Evolutionary conservation across 768 basidiomycete species (phyloP), one percentile per base, ranked within the genome.

Genomic region (Panellus pusillus): DNA sequence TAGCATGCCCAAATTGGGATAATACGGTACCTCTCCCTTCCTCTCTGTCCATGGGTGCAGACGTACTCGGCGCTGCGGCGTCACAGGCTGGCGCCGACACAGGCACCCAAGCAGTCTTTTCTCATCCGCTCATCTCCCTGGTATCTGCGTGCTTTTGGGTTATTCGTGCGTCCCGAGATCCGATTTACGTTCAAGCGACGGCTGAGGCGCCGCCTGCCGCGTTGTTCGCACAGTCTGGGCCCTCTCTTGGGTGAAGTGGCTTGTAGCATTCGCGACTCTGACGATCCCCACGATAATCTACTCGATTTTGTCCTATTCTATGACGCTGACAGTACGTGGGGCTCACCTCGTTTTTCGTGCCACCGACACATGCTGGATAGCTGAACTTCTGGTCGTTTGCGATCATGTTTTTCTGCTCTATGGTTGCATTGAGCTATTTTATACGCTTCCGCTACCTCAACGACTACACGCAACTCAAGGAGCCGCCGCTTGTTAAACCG

Each of bases 321-420:
- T 93, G 82, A 94, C 92, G 1, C 75, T 94, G 60, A 93, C 91
- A 50, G 92, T 91, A 65, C 43, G 82, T 63, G 13, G n/a, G 20
- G 19, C 37, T 47, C 52, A 35, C 5, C 2, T 11, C 29, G 28
- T 19, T 11, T 48, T 43, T 27, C 44, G 24, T 55, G 50, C 54
- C 50, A 6, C 44, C 51, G 40, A 55, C 43, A 45, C 20, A n/a
- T 44, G 6, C 31, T 27, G 19, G 52, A 17, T 15, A 95, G 84
- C 81, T 98, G 42, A 91, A 91, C 61, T 97, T 97, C 70, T 93
- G 92, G 80, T 90, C 89, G 39, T 87, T 98, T 60, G 87, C 88
- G 6, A 76, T 88, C 56, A 78, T 96, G 9, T 91, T 93, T 60
- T 71, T 77, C 13, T 74, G 85, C 15, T 84, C 84, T 4, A 77